A percentile compares a stretch with the other conserved stretches of the same genome.
phyloP scores from a whole-genome alignment of 2,329 filamentous ascomycete species.

The Xylaria sp. region DNA sequence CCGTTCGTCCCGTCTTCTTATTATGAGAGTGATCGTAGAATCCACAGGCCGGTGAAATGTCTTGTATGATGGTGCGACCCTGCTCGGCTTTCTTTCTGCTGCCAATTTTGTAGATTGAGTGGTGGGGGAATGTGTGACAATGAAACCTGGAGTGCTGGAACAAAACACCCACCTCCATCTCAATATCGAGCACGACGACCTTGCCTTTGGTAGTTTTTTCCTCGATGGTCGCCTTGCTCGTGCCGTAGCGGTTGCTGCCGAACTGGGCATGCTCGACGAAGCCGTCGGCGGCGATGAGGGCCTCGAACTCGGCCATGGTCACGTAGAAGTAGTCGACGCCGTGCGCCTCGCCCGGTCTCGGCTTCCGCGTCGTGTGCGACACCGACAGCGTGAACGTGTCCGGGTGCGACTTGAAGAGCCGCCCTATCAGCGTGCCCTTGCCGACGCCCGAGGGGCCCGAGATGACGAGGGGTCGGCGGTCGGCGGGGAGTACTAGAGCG shows the following conservation, averaged over 20 bases:
- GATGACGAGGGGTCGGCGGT: slow-evolving; percentile 77
- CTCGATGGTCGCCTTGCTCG: slow-evolving; percentile 81
- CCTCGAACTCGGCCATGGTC: slow-evolving; percentile 72
- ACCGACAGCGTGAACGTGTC: slow-evolving; percentile 66
- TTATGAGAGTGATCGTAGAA: neutral
- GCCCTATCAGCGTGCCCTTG: slow-evolving; percentile 82
- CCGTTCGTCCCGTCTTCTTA: neutral
- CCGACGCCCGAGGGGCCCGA: slow-evolving; percentile 83
- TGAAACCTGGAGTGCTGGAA: neutral
- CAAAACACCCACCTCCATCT: slow-evolving; percentile 79
- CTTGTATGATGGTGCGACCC: neutral
- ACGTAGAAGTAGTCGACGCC: slow-evolving; percentile 87
- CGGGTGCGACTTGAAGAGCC: slow-evolving; percentile 70
- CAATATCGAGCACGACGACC: slow-evolving; percentile 90
- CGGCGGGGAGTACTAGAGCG: slow-evolving; percentile 50
- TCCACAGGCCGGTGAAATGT: neutral
- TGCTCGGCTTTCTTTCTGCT: too few relatives aligned
- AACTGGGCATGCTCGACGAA: slow-evolving; percentile 91
- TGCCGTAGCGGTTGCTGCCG: slow-evolving; percentile 88
- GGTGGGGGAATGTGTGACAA: neutral
- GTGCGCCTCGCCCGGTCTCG: slow-evolving; percentile 78
- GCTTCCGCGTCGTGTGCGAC: slow-evolving; percentile 82
- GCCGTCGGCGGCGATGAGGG: slow-evolving; percentile 72
- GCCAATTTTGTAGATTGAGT: neutral
- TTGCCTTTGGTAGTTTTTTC: slow-evolving; percentile 76